Evolutionary conservation across 2,329 filamentous ascomycete genomes (phyloP).

Genomic region (Aspergillus ibericus): DNA sequence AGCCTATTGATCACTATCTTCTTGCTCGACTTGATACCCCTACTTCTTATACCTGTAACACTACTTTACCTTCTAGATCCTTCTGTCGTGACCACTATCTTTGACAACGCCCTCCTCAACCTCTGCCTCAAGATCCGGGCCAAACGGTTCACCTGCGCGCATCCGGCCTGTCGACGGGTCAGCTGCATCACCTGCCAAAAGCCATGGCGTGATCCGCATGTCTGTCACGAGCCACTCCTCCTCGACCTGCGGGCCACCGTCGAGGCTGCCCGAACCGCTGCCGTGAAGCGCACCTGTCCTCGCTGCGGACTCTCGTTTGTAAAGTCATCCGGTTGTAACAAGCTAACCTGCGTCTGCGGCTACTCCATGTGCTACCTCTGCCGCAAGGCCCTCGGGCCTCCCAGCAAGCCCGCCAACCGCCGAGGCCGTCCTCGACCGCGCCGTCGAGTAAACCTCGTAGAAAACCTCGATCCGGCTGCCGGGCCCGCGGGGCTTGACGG

Average conservation of each 20-base stretch:
- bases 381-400: conserved; percentile 61
- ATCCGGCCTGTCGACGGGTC: conserved; percentile 63
- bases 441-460: conserved; percentile 11
- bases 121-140: conserved; percentile 70
- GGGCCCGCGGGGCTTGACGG: conserved; percentile 29
- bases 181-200: conserved; percentile 84
- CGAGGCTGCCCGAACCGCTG: conserved; percentile 89
- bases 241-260: conserved; percentile 83
- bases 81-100: conserved; percentile 49
- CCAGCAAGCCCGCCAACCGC: conserved; percentile 15
- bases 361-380: conserved; percentile 99
- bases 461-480: conserved; percentile 46
- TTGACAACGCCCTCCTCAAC: conserved; percentile 63
- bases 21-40: conserved; percentile 45
- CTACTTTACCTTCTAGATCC: conserved; percentile 59
- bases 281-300: conserved; percentile 92
- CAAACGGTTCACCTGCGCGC: conserved; percentile 74
- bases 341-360: conserved; percentile 90
- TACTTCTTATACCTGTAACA: conserved; percentile 53
- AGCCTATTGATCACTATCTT: conserved; percentile 50
- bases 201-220: conserved; percentile 82
- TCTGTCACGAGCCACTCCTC: conserved; percentile 81
- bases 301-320: conserved; percentile 89
- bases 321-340: conserved; percentile 93
- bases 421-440: conserved; percentile 10